A percentile compares a stretch with the other conserved stretches of the same genome.
Conservation (phyloP, 192 early-diverging fungal genomes). For the Chytriomyces sp. region DNA sequence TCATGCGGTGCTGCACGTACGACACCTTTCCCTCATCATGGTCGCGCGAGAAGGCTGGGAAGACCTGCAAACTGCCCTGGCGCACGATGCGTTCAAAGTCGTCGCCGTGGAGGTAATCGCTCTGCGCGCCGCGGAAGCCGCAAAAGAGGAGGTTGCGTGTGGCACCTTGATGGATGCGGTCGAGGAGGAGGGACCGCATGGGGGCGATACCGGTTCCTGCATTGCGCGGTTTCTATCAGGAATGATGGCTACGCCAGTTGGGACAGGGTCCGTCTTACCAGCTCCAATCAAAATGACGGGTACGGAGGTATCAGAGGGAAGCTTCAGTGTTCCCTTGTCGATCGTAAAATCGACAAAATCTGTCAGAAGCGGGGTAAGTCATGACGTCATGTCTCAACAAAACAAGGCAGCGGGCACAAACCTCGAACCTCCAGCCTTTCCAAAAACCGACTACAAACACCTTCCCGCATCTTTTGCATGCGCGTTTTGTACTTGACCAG, state of each 20-base stretch:
- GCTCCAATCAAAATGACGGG: slow-evolving; percentile 85
- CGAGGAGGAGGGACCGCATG: slow-evolving; percentile 77
- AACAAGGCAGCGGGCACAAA: slow-evolving; percentile 13
- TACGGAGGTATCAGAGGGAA: slow-evolving; percentile 43
- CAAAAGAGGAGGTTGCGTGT: slow-evolving; percentile 77
- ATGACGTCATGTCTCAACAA: neutral
- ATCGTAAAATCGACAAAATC: slow-evolving; percentile 28
- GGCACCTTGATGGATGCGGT: slow-evolving; percentile 51
- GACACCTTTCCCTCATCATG: slow-evolving; percentile 63
- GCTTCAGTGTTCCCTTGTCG: slow-evolving; percentile 38
- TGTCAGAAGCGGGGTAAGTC: slow-evolving; percentile 17
- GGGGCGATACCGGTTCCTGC: slow-evolving; percentile 85
- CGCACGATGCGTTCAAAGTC: slow-evolving; percentile 63
- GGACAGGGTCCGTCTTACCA: slow-evolving; percentile 47
- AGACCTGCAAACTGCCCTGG: slow-evolving; percentile 58
- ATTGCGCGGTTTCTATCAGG: too few relatives aligned
- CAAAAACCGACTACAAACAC: slow-evolving; percentile 85
- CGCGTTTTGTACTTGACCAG: slow-evolving; percentile 86
- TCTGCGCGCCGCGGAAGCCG: slow-evolving; percentile 72
- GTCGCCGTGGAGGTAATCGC: slow-evolving; percentile 75
- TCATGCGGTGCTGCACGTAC: slow-evolving; percentile 79
- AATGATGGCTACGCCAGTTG: too few relatives aligned
- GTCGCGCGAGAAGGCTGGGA: slow-evolving; percentile 88
- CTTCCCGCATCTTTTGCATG: slow-evolving; percentile 69
- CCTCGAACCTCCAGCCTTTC: slow-evolving; percentile 39